Percentiles rank a stretch among this genome's conserved stretches.
phyloP scores from a whole-genome alignment of 1,139 yeast genomes.

The Candida sojae region DNA sequence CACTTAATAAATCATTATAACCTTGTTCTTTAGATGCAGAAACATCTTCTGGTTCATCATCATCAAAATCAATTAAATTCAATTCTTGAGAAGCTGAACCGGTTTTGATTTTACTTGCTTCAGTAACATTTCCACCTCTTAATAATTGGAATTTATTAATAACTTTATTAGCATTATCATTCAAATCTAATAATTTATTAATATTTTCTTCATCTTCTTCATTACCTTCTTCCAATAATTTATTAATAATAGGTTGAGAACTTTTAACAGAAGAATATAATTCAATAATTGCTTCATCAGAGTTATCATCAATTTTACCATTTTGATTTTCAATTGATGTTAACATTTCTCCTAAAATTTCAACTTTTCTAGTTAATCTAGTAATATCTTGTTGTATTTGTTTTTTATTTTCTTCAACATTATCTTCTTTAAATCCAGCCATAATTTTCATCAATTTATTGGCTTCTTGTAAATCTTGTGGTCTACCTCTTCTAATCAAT shows the following conservation, averaged over 20 bases:
- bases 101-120: conserved; percentile 59
- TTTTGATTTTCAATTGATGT: conserved; percentile 52
- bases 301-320: conserved; percentile 51
- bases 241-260: conserved; percentile 85
- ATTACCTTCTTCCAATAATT: conserved; percentile 63
- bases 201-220: conserved; percentile 63
- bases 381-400: conserved; percentile 84
- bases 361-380: conserved; percentile 85
- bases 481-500: conserved; percentile 91
- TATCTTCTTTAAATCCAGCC: conserved; percentile 96
- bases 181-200: conserved; percentile 63
- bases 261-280: conserved; percentile 77
- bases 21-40: conserved; percentile 46
- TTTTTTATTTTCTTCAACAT: conserved; percentile 66
- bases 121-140: conserved; percentile 62
- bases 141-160: conserved; percentile 67
- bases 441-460: conserved; percentile 94
- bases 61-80: conserved; percentile 81
- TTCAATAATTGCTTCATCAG: conserved; percentile 75
- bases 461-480: conserved; percentile 94
- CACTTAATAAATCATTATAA: conserved; percentile 70
- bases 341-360: conserved; percentile 87
- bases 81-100: conserved; percentile 37
- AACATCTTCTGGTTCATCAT: conserved; percentile 54
- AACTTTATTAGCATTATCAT: conserved; percentile 75